Evolutionary conservation across 192 early-diverging fungal genomes (phyloP), one percentile per base, ranked within the genome.

Genomic region (Funneliformis geosporum): DNA sequence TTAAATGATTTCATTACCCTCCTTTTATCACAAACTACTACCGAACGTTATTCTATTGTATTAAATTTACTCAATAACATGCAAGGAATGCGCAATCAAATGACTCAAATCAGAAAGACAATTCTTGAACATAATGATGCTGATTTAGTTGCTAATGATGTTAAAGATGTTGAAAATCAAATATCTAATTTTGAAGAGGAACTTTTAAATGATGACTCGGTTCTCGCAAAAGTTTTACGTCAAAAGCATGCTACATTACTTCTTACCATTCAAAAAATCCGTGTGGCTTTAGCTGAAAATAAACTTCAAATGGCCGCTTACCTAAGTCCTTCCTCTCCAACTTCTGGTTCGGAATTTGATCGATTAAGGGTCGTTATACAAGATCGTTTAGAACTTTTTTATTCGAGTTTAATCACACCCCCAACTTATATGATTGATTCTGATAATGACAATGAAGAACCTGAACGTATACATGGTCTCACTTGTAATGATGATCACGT

Each of bases 221-320:
- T 65, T 8, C 42, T 78, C 21, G 39, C 76, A 65, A 78, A 78
- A 68, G 27, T 65, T 78, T 25, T 78, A 47, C 23, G 61, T 10
- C 65, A 78, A 47, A 65, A 68, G 16, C 76, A 78, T 68, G 8
- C 61, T n/a, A 78, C 67, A 78, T 50, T 78, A 50, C 43, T 78
- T 9, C 8, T 67, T 39, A 78, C 76, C 8, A 78, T 78, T 33
- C 76, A 68, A 78, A 78, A 67, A 23, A 78, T 78, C 2, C 38
- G 65, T 27, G 38, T 67, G 50, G 76, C 65, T 46, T 18, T 78
- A 27, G 61, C 62, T 12, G 64, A 78, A 59, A 67, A 67, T 59
- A 65, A n/a, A 78, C 65, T 78, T 78, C 64, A 78, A 68, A 78
- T 78, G 76, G 76, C 76, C 11, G 76, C 76, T 4, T 78, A 78